Percentiles rank a stretch among this genome's conserved stretches.
Conservation (phyloP, 2,329 filamentous ascomycete species). For the Fonsecaea pedrosoi region DNA sequence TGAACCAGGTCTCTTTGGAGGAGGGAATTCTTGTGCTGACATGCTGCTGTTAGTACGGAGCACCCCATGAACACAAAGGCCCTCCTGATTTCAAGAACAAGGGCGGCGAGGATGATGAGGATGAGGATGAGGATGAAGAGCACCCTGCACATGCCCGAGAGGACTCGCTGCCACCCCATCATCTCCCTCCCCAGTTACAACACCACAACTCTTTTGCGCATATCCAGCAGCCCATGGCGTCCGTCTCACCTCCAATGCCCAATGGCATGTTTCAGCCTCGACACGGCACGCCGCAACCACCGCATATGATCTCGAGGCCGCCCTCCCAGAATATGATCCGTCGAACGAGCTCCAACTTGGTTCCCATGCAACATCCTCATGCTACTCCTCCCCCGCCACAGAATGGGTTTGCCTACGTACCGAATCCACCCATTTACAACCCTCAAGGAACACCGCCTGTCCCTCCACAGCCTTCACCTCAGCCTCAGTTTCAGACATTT, state of each 20-base stretch:
- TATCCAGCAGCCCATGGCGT: slow-evolving; percentile 80
- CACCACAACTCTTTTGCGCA: slow-evolving; percentile 75
- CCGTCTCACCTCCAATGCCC: slow-evolving; percentile 84
- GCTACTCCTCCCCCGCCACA: slow-evolving; percentile 66
- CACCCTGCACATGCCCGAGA: slow-evolving; percentile 69
- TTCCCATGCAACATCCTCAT: slow-evolving; percentile 67
- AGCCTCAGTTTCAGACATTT: slow-evolving; percentile 51
- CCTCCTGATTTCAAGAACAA: slow-evolving; percentile 89
- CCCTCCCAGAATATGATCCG: slow-evolving; percentile 81
- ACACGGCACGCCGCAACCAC: slow-evolving; percentile 81
- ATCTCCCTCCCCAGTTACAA: slow-evolving; percentile 69
- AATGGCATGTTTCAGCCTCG: slow-evolving; percentile 77
- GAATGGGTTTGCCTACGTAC: slow-evolving; percentile 82
- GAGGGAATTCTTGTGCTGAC: slow-evolving; percentile 20
- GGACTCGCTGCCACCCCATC: slow-evolving; percentile 61
- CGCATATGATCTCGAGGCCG: slow-evolving; percentile 72
- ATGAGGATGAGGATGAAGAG: slow-evolving; percentile 68
- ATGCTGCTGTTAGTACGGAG: slow-evolving; percentile 72
- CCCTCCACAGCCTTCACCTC: slow-evolving; percentile 44
- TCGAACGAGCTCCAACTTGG: slow-evolving; percentile 75
- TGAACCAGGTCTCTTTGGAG: neutral
- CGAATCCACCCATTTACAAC: slow-evolving; percentile 85
- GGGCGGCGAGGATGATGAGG: slow-evolving; percentile 79
- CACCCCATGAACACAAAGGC: slow-evolving; percentile 94
- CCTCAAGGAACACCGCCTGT: slow-evolving; percentile 58